Base-by-base conservation (phyloP, 805 yeast genomes). In the Metschnikowia reukaufii region DNA sequence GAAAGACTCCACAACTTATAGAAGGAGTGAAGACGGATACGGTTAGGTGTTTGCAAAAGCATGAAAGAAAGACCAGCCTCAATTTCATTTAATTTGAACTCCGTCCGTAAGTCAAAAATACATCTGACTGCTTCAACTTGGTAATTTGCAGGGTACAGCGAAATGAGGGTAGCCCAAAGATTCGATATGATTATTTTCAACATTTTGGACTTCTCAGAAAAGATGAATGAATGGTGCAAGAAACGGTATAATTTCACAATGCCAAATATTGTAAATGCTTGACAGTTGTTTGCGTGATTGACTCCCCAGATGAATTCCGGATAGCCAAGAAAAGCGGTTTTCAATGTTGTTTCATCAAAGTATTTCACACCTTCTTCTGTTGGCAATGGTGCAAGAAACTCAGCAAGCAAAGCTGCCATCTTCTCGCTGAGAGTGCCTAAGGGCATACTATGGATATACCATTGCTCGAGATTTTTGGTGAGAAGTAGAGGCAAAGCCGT, bases 1-100 rank as follows among this genome's bases (percentile, higher is more conserved):
- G 92, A 76, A 56, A 87, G 92, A 3, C 74, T 73, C 97, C 97
- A 92, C 4, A 91, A 61, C 7, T 80, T 74, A 42, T 81, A 74
- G 52, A 88, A 77, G 0, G 86, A 84, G 15, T 70, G 62, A 0
- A 84, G 63, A 71, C 15, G 72, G 65, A 16, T 44, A 15, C 34
- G 33, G 9, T 44, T 44, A 4, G 69, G 59, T 2, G 64, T 53
- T 4, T 73, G 60, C 12, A 83, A 58, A 25, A 88, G 73, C 39
- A 81, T 72, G 1, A 78, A 69, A 0, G 88, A 70, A 2, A 91
- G 52, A 0, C 88, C 86, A 1, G 96, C 92, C 56, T 90, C 96
- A 20, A 90, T 75, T 50, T 78, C 76, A 39, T 77, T 66, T 2
- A 75, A 58, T 12, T 80, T 79, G 20, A 78, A 72, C 16, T 74